Conservation (phyloP, 31 red algal species). For the Bonnemaisonia californica region DNA sequence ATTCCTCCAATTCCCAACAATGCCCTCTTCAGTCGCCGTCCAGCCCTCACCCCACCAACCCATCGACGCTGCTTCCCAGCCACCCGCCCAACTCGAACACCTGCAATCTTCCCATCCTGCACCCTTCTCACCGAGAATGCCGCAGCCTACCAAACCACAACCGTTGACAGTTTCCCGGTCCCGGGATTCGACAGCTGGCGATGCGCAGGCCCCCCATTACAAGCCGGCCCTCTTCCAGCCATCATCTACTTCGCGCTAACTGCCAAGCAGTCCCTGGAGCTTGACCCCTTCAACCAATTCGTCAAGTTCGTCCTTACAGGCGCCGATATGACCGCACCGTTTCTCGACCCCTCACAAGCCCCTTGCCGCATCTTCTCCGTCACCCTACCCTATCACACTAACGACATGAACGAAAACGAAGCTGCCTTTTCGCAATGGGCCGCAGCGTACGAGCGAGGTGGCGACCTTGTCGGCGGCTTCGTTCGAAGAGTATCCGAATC, state of each 20-base stretch:
- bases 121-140: neutral
- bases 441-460: constrained; percentile 43
- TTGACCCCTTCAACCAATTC: constrained; percentile 70
- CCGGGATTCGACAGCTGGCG: constrained; percentile 41
- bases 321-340: neutral
- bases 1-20: too few species aligned
- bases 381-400: constrained; percentile 59
- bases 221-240: constrained; percentile 48
- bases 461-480: constrained; percentile 52
- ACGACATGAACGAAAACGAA: constrained; percentile 48
- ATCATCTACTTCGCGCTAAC: constrained; percentile 68
- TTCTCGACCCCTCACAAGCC: neutral
- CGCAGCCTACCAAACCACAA: neutral
- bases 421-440: constrained; percentile 58
- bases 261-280: constrained; percentile 57
- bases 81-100: too few species aligned
- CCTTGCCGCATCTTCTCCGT: constrained; percentile 60
- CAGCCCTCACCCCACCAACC: too few species aligned
- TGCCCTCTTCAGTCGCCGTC: too few species aligned
- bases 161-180: constrained; percentile 24
- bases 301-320: neutral
- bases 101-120: neutral
- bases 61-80: too few species aligned
- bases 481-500: constrained; percentile 26
- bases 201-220: constrained; percentile 55